Conservation (phyloP, 2,329 filamentous ascomycete species). For the Metarhizium anisopliae region DNA sequence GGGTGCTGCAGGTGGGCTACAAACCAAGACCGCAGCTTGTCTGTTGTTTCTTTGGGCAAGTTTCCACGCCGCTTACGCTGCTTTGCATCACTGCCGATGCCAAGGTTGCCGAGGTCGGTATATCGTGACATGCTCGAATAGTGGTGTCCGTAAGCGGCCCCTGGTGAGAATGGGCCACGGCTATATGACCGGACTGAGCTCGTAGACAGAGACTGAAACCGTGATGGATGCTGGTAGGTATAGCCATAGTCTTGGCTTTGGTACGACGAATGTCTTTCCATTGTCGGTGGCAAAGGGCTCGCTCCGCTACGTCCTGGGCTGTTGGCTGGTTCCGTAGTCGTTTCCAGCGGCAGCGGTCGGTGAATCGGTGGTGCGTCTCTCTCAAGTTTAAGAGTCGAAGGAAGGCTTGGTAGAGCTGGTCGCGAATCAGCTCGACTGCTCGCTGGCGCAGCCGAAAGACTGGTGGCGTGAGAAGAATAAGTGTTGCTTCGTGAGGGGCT, state of each 20-base stretch:
- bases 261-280: constrained; percentile 16
- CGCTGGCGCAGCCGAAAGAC: constrained; percentile 21
- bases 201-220: constrained; percentile 37
- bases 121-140: constrained; percentile 35
- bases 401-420: constrained; percentile 31
- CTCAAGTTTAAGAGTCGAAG: constrained; percentile 27
- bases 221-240: constrained; percentile 32
- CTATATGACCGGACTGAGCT: constrained; percentile 35
- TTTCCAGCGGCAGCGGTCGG: constrained; percentile 21
- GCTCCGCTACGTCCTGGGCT: not conserved
- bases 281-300: not conserved
- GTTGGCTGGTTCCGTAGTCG: not conserved
- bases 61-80: constrained; percentile 67
- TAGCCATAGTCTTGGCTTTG: constrained; percentile 26
- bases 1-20: constrained; percentile 67
- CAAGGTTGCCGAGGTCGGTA: constrained; percentile 27
- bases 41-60: constrained; percentile 81
- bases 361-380: constrained; percentile 22
- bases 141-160: constrained; percentile 26
- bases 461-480: constrained; percentile 17
- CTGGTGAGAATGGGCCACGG: constrained; percentile 33
- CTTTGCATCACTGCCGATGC: constrained; percentile 33
- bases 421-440: constrained; percentile 26
- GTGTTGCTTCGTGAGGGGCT: constrained; percentile 19
- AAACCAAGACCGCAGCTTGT: constrained; percentile 75